A percentile compares a stretch with the other conserved stretches of the same genome.
Conservation (phyloP, 73 alveolate genomes). For the Paramecium tetraurelia region DNA sequence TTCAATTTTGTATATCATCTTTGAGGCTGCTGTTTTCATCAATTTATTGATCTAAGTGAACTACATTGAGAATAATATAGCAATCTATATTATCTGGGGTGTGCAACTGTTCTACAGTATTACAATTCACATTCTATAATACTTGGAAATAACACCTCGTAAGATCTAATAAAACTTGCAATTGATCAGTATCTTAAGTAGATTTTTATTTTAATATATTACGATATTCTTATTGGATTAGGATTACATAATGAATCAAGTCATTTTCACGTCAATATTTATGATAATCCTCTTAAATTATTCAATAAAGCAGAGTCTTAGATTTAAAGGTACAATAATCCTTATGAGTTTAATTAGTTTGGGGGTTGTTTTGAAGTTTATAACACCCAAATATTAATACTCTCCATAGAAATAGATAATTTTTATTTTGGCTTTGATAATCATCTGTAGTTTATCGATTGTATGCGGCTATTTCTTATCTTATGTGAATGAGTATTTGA, state of each 20-base stretch:
- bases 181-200: neutral
- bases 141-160: neutral
- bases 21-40: neutral
- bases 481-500: neutral
- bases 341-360: neutral
- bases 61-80: slow-evolving; percentile 14
- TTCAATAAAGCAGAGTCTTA: neutral
- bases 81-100: slow-evolving; percentile 5
- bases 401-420: neutral
- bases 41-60: slow-evolving; percentile 1
- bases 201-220: neutral
- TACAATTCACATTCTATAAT: neutral
- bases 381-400: neutral
- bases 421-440: neutral
- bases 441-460: neutral
- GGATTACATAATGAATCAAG: neutral
- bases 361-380: neutral
- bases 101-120: neutral
- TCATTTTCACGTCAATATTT: neutral
- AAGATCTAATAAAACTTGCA: neutral
- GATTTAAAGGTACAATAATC: neutral
- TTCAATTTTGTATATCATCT: neutral
- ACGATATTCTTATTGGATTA: neutral
- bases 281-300: neutral
- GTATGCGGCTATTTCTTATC: neutral